A percentile compares a stretch with the other conserved stretches of the same genome.
Evolutionary conservation across 2,329 filamentous ascomycete genomes (phyloP).

Genomic region (Beauveria caledonica): DNA sequence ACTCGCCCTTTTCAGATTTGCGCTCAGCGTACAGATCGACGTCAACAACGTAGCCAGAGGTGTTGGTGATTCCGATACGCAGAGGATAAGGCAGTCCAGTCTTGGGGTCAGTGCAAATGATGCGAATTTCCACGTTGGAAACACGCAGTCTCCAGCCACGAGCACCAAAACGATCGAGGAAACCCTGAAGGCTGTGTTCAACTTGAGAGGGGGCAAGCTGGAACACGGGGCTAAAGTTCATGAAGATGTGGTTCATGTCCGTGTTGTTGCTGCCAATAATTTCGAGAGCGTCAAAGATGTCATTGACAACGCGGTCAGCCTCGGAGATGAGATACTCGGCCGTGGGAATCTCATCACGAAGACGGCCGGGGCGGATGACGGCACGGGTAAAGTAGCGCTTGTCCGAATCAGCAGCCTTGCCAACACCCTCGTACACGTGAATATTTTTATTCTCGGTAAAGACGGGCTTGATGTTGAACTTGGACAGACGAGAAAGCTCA

Average conservation of each 20-base stretch:
- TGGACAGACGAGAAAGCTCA: slow-evolving; percentile 84
- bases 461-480: slow-evolving; percentile 96
- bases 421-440: slow-evolving; percentile 94
- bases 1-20: slow-evolving; percentile 96
- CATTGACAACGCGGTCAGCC: slow-evolving; percentile 91
- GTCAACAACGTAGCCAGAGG: slow-evolving; percentile 93
- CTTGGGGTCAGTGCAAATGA: slow-evolving; percentile 85
- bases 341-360: slow-evolving; percentile 96
- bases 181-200: slow-evolving; percentile 85
- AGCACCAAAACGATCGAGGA: slow-evolving; percentile 92
- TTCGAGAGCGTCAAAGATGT: slow-evolving; percentile 94
- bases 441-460: slow-evolving; percentile 99
- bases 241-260: slow-evolving; percentile 99
- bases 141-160: slow-evolving; percentile 95
- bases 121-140: slow-evolving; percentile 94
- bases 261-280: slow-evolving; percentile 99
- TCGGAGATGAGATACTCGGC: slow-evolving; percentile 97
- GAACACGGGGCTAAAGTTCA: slow-evolving; percentile 98
- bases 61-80: slow-evolving; percentile 95
- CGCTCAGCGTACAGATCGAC: slow-evolving; percentile 96
- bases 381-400: slow-evolving; percentile 98
- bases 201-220: slow-evolving; percentile 83
- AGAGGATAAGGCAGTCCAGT: slow-evolving; percentile 84
- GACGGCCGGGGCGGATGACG: slow-evolving; percentile 85
- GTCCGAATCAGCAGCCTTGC: slow-evolving; percentile 90